These are phyloP conservation scores for Panaeolus papilionaceus DNA, from an alignment of 768 basidiomycete species.

Conservation along the genomic window DNA sequence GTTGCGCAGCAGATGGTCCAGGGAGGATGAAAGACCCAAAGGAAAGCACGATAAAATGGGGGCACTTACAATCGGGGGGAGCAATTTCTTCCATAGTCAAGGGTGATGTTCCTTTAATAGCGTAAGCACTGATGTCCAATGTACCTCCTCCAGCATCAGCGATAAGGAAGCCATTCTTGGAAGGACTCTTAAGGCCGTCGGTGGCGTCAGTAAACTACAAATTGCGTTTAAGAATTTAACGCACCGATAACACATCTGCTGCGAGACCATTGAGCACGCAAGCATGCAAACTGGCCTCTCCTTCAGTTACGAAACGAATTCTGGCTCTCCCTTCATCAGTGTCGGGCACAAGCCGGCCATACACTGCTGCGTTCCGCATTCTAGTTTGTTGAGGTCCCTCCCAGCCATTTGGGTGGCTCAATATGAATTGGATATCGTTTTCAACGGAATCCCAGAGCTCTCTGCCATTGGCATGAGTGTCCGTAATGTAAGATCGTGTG, in stretches of 20 bases:
- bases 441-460: constrained; percentile 76
- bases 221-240: constrained; percentile 26
- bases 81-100: constrained; percentile 85
- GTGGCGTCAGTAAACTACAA: background rate
- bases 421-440: constrained; percentile 71
- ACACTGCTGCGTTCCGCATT: constrained; percentile 77
- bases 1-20: background rate
- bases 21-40: constrained; percentile 14
- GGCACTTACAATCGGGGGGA: constrained; percentile 74
- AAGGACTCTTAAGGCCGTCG: constrained; percentile 58
- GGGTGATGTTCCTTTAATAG: constrained; percentile 70
- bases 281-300: constrained; percentile 84
- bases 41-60: background rate
- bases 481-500: constrained; percentile 76
- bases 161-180: constrained; percentile 79
- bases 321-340: constrained; percentile 74
- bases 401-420: constrained; percentile 86
- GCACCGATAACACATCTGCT: constrained; percentile 75
- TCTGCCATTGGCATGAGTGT: constrained; percentile 82
- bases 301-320: constrained; percentile 84
- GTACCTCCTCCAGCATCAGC: constrained; percentile 86
- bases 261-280: constrained; percentile 82
- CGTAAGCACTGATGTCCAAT: constrained; percentile 82
- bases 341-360: constrained; percentile 76
- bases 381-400: constrained; percentile 79